Evolutionary conservation across 305 asterid genomes (phyloP).

Genomic region (Lippia alba): DNA sequence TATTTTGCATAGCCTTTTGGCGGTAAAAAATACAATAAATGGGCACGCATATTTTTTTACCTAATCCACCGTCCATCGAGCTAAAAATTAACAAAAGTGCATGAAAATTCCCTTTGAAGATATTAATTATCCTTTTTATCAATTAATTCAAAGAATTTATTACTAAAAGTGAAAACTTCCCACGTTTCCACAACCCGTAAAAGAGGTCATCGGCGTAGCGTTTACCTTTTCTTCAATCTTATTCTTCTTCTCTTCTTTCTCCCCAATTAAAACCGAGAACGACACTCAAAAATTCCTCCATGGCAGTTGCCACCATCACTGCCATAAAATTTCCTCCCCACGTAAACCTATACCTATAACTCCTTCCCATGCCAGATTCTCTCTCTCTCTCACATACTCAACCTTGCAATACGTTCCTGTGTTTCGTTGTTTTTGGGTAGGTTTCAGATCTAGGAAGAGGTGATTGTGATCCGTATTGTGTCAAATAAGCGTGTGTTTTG

Average conservation of each 20-base stretch:
- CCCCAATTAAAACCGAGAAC: slow-evolving; percentile 38
- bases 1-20: too few species aligned
- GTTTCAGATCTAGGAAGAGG: slow-evolving; percentile 56
- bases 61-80: too few species aligned
- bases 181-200: background rate
- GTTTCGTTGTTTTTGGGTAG: slow-evolving; percentile 36
- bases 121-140: too few species aligned
- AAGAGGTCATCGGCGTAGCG: slow-evolving; percentile 21
- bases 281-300: slow-evolving; percentile 35
- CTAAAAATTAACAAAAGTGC: too few species aligned
- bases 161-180: background rate
- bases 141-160: too few species aligned
- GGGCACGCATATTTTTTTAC: too few species aligned
- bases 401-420: background rate
- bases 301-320: slow-evolving; percentile 49
- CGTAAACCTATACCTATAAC: slow-evolving; percentile 28
- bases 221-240: slow-evolving; percentile 27
- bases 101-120: too few species aligned
- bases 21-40: too few species aligned
- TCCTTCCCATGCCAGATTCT: background rate
- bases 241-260: slow-evolving; percentile 22
- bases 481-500: background rate
- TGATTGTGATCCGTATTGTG: slow-evolving; percentile 38
- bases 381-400: slow-evolving; percentile 14
- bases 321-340: slow-evolving; percentile 35